Base-by-base conservation (phyloP, 2,329 filamentous ascomycete genomes). In the Beauveria medogensis region DNA sequence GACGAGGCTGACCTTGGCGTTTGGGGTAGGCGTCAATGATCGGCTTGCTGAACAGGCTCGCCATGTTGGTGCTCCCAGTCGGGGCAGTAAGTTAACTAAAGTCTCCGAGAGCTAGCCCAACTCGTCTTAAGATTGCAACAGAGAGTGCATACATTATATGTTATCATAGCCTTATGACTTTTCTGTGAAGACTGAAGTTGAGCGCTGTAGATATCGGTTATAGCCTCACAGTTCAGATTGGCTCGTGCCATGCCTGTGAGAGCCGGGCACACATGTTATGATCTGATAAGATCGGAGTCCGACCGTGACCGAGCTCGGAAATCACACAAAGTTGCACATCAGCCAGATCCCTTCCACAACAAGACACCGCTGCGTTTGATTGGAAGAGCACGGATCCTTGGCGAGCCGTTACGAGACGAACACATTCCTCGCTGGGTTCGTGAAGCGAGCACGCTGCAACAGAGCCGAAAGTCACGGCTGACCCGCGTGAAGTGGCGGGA, bases 1-100 rank as follows among this genome's bases (percentile, higher is more conserved):
- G 22, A 64, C 67, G 26, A 68, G 62, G 28, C 67, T 64, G 57
- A 67, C 62, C 40, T 62, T 63, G 14, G 64, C 66, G 2, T 68
- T 64, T 1, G 66, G 66, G 66, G 26, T 67, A 68, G 2, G 61
- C 62, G 18, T 12, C 16, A 22, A 60, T 48, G 48, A 50, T 43
- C 28, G 54, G 58, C 28, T 53, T 37, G 37, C 18, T 40, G 18
- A 62, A 61, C 37, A 57, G 51, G 48, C 57, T 60, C 14, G 48
- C 50, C 4, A 60, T 16, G 20, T 60, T 50, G 18, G 50, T 60
- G 28, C 1, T 60, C 40, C 30, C 58, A 60, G 41, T 60, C 22
- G 24, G 26, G 5, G 48, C 20, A 10, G 8, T 22, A 18, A 2
- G 24, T 24, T 24, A 24, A 14, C 5, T 43, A 28, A 54, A 43